Evolutionary conservation across 441 rosid genomes (phyloP), one percentile per base, ranked within the genome.

Genomic region (Eruca vesicaria): DNA sequence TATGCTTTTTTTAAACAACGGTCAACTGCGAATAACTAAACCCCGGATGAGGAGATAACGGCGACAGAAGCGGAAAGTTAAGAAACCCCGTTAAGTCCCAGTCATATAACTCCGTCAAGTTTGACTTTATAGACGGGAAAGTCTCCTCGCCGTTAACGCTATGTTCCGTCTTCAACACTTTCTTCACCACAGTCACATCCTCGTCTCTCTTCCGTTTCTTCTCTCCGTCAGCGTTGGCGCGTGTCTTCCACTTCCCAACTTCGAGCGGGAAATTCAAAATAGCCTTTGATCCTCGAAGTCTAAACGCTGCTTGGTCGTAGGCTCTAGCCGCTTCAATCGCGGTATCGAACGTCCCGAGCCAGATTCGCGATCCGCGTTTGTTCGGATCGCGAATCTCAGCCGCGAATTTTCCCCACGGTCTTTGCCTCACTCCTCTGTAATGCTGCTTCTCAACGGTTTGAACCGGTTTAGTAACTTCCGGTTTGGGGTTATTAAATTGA

Each of bases 351-450:
- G 98, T 94, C 18, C 98, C 97, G 0, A 94, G 91, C 98, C 98
- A 94, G 56, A 90, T 71, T 5, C 98, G 88, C 4, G 91, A 65
- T 3, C 98, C 96, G 71, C 79, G 88, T 76, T 87, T 78, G 71
- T 62, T 88, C 31, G 97, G 97, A 67, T 94, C 98, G 10, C 98
- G 88, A 2, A 94, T 94, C 91, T 94, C 99, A 11, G 97, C 94
- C 19, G 99, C 98, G 59, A 86, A 94, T 74, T 90, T 94, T 38
- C 99, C 99, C 99, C 99, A 94, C 23, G 98, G 99, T 77, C 99
- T 80, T 79, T 81, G 92, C 70, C 99, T 91, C 43, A 95, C 98
- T 9, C 99, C 99, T 66, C 98, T 81, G 65, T 90, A 95, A 59
- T 89, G 98, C 79, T 87, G 90, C 38, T 58, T 76, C 9, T 78